Percentiles rank a stretch among this genome's conserved stretches.
phyloP scores from a whole-genome alignment of 192 early-diverging fungal species.

The Rhizophlyctis rosea region DNA sequence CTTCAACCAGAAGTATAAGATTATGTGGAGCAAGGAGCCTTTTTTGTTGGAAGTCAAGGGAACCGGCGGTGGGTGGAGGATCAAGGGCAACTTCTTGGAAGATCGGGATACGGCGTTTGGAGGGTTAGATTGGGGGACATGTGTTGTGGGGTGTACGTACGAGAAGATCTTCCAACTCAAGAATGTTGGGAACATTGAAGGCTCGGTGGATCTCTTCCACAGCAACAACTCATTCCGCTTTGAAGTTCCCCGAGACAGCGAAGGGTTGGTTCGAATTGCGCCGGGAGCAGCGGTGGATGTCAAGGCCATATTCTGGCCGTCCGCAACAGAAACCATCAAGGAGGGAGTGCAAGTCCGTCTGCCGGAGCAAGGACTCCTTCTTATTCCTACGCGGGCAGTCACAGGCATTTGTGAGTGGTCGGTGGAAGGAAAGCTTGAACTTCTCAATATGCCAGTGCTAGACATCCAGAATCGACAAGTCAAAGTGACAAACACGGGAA shows the following conservation, averaged over 20 bases:
- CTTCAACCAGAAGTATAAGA: slow-evolving; percentile 29
- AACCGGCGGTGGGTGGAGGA: slow-evolving; percentile 45
- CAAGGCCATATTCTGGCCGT: slow-evolving; percentile 34
- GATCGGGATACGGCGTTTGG: slow-evolving; percentile 33
- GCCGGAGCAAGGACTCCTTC: slow-evolving; percentile 18
- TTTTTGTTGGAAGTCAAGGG: slow-evolving; percentile 39
- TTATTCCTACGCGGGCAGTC: slow-evolving; percentile 32
- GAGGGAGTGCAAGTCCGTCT: slow-evolving; percentile 36
- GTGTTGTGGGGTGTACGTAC: slow-evolving; percentile 43
- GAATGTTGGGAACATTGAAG: slow-evolving; percentile 52
- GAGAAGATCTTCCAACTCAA: slow-evolving; percentile 39
- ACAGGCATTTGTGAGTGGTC: slow-evolving; percentile 43
- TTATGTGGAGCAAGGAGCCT: slow-evolving; percentile 49
- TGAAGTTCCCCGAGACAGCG: slow-evolving; percentile 24
- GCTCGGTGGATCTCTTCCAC: slow-evolving; percentile 37
- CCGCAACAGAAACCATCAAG: slow-evolving; percentile 39
- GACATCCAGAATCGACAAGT: slow-evolving; percentile 39
- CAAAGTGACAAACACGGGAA: slow-evolving; percentile 44
- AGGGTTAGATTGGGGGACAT: slow-evolving; percentile 49
- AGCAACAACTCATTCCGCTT: slow-evolving; percentile 39
- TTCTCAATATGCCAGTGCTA: slow-evolving; percentile 48
- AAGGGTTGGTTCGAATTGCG: slow-evolving; percentile 33
- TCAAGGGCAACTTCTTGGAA: slow-evolving; percentile 33
- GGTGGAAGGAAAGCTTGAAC: slow-evolving; percentile 33
- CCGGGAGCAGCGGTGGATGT: slow-evolving; percentile 30